phyloP scores from a whole-genome alignment of 129 eudicot species.

The Flaveria sonorensis region DNA sequence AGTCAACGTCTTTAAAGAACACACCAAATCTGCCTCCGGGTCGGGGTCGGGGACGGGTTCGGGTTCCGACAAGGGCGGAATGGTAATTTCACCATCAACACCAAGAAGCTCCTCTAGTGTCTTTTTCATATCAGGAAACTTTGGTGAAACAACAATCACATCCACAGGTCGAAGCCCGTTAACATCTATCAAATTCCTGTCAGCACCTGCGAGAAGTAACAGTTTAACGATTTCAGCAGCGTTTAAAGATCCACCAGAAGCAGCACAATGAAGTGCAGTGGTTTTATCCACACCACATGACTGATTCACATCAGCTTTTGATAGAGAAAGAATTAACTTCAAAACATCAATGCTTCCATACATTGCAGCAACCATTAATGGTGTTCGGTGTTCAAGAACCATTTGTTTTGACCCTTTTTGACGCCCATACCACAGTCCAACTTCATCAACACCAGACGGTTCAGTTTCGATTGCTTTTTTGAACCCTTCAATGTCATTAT shows the following conservation, averaged over 20 bases:
- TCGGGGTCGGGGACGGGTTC: constrained; percentile 30
- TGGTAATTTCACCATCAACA: constrained; percentile 31
- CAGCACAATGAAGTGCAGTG: constrained; percentile 87
- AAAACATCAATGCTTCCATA: constrained; percentile 70
- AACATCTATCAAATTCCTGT: constrained; percentile 56
- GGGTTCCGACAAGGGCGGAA: constrained; percentile 32
- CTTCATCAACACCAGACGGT: constrained; percentile 59
- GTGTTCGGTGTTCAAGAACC: constrained; percentile 75
- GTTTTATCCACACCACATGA: constrained; percentile 62
- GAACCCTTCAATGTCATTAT: constrained; percentile 65
- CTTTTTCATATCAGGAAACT: constrained; percentile 40
- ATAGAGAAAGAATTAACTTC: constrained; percentile 51
- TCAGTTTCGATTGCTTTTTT: constrained; percentile 37
- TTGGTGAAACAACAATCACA: constrained; percentile 54
- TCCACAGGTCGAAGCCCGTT: constrained; percentile 66
- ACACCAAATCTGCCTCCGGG: constrained; percentile 41
- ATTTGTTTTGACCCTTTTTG: constrained; percentile 78
- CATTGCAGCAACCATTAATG: constrained; percentile 81
- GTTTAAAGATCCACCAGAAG: constrained; percentile 69
- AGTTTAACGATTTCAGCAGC: constrained; percentile 49
- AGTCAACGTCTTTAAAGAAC: constrained; percentile 44
- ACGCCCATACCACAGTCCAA: constrained; percentile 81
- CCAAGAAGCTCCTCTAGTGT: constrained; percentile 62
- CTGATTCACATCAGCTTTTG: constrained; percentile 59
- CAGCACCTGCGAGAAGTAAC: constrained; percentile 66